Evolutionary conservation across 164 flowering plant genomes (phyloP), one percentile per base, ranked within the genome.

Genomic region (Tetrastigma voinierianum): DNA sequence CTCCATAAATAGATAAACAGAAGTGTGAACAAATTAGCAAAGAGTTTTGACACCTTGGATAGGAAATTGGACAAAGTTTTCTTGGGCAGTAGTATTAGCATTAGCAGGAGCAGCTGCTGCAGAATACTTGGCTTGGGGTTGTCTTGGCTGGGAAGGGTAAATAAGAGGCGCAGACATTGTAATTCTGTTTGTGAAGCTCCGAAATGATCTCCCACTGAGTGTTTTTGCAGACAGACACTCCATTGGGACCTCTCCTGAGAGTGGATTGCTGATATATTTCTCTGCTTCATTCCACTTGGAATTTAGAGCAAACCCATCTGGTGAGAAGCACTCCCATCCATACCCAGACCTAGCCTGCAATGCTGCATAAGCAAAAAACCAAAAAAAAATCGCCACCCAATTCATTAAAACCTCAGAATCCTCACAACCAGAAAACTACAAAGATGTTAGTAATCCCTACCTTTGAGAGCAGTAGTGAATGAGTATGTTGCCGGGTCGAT

Each of bases 211-310:
- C 40, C 82, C 90, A 44, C 85, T 86, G 0, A 85, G 78, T 18
- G 96, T 80, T 75, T 85, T 89, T 6, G 94, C 81, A 49, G 98
- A 92, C 62, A 92, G 75, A 75, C 98, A 92, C 77, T 90, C 92
- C 75, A 86, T 49, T 19, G 98, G 98, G 61, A 92, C 80, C 77
- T 92, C 85, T 25, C 98, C 98, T 65, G 98, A 92, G 8, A 85
- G 73, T 9, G 98, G 98, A 60, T 92, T 92, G 76, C 91, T 80
- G 43, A 90, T 92, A 46, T 90, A 92, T 74, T 79, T 92, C 81
- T 92, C 98, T 61, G 98, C 98, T 65, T 88, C 94, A 73, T 86
- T 79, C 98, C 98, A 92, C 65, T 92, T 92, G 8, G 96, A 88
- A 51, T 90, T 81, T 60, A 91, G 74, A 32, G 86, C 83, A 68